phyloP scores from a whole-genome alignment of 768 basidiomycete genomes.

The Dioszegia hungarica region DNA sequence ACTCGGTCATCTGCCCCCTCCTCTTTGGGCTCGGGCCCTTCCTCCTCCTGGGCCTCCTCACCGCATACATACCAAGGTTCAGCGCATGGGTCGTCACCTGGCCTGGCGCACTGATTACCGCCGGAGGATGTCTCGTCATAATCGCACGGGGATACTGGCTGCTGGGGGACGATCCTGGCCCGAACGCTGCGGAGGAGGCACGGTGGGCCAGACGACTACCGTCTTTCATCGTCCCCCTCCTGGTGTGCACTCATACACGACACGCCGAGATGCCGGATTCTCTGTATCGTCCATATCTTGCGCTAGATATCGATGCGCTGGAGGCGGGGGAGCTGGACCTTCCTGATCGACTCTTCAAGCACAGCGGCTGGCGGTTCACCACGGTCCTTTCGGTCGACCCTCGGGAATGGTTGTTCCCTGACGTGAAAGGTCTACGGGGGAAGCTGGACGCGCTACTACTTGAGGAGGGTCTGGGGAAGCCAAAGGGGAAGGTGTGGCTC shows the following conservation, averaged over 20 bases:
- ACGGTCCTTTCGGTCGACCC: slow-evolving; percentile 56
- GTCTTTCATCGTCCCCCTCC: background rate
- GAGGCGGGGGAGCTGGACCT: slow-evolving; percentile 55
- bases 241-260: slow-evolving; percentile 27
- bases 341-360: slow-evolving; percentile 55
- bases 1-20: background rate
- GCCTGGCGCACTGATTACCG: background rate
- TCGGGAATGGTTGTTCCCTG: slow-evolving; percentile 52
- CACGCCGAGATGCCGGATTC: background rate
- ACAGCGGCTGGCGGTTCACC: slow-evolving; percentile 52
- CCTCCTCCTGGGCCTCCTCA: background rate
- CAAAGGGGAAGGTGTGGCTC: slow-evolving; percentile 61
- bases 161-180: background rate
- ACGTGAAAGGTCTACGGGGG: slow-evolving; percentile 8
- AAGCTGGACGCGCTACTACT: slow-evolving; percentile 15
- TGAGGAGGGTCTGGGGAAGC: slow-evolving; percentile 1
- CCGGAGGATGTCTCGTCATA: background rate
- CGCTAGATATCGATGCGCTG: slow-evolving; percentile 59
- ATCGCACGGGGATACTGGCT: background rate
- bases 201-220: background rate
- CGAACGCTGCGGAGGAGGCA: background rate
- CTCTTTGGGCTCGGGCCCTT: background rate
- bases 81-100: background rate
- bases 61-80: background rate
- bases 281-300: slow-evolving; percentile 57